Evolutionary conservation across 176 grass and related monocot species (phyloP).

Genomic region (Juncus inflexus): DNA sequence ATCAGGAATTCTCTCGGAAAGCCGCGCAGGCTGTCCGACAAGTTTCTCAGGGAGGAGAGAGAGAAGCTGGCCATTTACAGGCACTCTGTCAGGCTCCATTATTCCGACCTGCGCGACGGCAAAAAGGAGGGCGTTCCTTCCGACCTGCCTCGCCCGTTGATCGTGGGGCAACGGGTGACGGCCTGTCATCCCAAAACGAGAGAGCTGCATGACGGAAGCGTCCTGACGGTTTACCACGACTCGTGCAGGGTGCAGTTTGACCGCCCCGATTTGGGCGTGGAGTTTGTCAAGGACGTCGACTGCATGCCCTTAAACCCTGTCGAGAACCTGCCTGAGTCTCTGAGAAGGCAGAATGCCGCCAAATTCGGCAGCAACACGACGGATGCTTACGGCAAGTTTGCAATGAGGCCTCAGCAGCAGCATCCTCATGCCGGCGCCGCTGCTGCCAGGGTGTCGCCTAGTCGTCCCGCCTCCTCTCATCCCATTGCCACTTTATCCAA

Average conservation of each 20-base stretch:
- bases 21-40: conserved; percentile 77
- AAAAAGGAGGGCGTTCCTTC: conserved; percentile 78
- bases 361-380: conserved; percentile 25
- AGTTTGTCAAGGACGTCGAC: conserved; percentile 95
- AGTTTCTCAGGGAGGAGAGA: conserved; percentile 89
- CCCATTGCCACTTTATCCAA: conserved; percentile 62
- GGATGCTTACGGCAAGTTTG: too few relatives aligned
- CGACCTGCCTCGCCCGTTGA: conserved; percentile 81
- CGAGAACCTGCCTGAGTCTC: conserved; percentile 78
- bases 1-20: conserved; percentile 99
- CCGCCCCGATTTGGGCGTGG: conserved; percentile 66
- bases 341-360: conserved; percentile 43
- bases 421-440: too few relatives aligned
- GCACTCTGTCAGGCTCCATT: conserved; percentile 85
- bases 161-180: conserved; percentile 80
- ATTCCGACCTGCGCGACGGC: conserved; percentile 71
- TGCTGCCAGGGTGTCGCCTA: too few relatives aligned
- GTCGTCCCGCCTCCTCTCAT: conserved; percentile 40
- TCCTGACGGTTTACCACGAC: conserved; percentile 64
- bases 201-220: conserved; percentile 90
- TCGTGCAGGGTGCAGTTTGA: conserved; percentile 90
- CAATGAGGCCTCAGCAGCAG: too few relatives aligned
- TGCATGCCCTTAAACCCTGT: conserved; percentile 85
- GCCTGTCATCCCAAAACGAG: conserved; percentile 93
- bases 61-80: conserved; percentile 79